Base-by-base conservation (phyloP, 2,329 filamentous ascomycete species). In the Cladosporium sp. region DNA sequence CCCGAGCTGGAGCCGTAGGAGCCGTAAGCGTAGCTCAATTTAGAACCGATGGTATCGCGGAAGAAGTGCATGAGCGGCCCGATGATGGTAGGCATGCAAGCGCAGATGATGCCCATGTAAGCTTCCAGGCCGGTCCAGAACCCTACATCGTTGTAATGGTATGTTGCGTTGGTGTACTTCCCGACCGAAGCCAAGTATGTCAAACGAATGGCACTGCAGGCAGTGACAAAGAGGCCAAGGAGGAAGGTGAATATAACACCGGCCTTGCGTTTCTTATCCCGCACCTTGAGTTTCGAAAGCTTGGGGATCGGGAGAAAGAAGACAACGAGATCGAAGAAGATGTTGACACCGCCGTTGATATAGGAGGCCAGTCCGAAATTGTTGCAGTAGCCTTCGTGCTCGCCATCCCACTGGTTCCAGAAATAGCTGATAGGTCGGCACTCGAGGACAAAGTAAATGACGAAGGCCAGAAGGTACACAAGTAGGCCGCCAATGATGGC, bases 81-180 rank as follows among this genome's bases (percentile, higher is more conserved):
- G 1, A 55, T 17, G 51, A 55, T 62, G 17, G 64, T 61, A 0
- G 64, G 65, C 47, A 67, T 65, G 59, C 65, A 67, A 22, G 64
- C 63, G 51, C 64, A 66, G 28, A 67, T 57, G 22, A 65, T 34
- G 15, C 60, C 63, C 8, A 63, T 38, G 30, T 65, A 62, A 25
- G 54, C 59, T 54, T 67, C 64, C n/a, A 67, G 50, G n/a, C 60
- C 51, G 19, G 59, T 60, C 65, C 65, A 67, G 42, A 65, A 30
- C 2, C 55, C 61, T 8, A 65, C 51, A n/a, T 61, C 59, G 38
- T 59, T 61, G 37, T 66, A 65, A 50, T 61, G 58, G 59, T 62
- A 67, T 20, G 64, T 67, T n/a, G 60, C 40, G n/a, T 66, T 66
- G 7, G 40, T 55, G 22, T 52, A 58, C 1, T 39, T 47, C 42